phyloP scores from a whole-genome alignment of 2,329 filamentous ascomycete genomes.

The Aureobasidium sp. region DNA sequence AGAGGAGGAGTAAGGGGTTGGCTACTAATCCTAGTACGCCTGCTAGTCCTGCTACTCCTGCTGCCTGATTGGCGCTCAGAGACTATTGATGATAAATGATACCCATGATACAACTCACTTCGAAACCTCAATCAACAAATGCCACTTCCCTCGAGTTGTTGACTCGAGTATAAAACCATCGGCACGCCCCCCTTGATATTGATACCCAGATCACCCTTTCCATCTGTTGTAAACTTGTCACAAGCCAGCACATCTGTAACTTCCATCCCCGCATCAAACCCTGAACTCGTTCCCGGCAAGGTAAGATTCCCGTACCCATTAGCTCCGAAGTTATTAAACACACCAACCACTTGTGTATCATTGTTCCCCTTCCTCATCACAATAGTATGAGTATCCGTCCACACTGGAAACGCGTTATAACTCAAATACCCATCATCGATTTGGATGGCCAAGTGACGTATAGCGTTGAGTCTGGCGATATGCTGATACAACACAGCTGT shows the following conservation, averaged over 20 bases:
- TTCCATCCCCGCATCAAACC: constrained; percentile 29
- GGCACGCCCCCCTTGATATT: constrained; percentile 50
- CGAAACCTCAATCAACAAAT: constrained; percentile 36
- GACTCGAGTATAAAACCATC: constrained; percentile 44
- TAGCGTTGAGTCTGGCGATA: constrained; percentile 43
- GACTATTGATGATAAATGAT: constrained; percentile 50
- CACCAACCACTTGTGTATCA: constrained; percentile 47
- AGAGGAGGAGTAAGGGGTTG: constrained; percentile 42
- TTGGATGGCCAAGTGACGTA: constrained; percentile 48
- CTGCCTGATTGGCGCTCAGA: neutral
- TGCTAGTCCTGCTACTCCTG: constrained; percentile 18
- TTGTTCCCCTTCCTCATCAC: constrained; percentile 50
- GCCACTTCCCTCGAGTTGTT: constrained; percentile 22
- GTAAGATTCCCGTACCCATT: constrained; percentile 1
- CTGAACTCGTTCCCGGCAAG: constrained; percentile 25
- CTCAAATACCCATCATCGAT: constrained; percentile 44
- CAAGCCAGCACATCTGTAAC: constrained; percentile 52
- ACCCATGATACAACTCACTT: constrained; percentile 39
- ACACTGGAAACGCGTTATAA: constrained; percentile 48
- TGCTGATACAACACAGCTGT: constrained; percentile 44
- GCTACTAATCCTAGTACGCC: constrained; percentile 27
- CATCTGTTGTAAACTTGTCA: constrained; percentile 45
- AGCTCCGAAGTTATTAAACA: constrained; percentile 48
- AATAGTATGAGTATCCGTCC: constrained; percentile 47
- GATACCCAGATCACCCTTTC: constrained; percentile 48